Conservation (phyloP, 75 land plant species). For the Isoetes taiwanensis region DNA sequence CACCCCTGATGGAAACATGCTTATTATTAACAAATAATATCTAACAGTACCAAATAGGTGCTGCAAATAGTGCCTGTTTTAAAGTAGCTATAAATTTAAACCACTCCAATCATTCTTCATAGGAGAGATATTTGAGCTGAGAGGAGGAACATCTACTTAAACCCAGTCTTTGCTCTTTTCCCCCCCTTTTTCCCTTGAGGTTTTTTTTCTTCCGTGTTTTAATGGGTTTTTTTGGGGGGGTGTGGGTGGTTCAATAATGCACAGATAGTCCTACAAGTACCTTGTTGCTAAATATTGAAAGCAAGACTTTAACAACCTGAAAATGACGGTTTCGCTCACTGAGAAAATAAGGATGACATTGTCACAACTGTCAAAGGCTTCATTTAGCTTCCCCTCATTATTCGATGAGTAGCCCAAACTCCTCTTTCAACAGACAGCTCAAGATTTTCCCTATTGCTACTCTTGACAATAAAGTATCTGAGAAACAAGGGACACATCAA, state of each 20-base stretch:
- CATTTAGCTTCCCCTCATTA: conserved; percentile 93
- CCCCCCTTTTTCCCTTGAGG: no score
- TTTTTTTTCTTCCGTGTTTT: no score
- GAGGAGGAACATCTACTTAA: no score
- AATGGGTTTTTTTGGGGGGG: no score
- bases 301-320: conserved; percentile 38
- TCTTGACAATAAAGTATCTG: conserved; percentile 98
- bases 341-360: conserved; percentile 95
- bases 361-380: conserved; percentile 88
- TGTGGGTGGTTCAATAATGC: no score
- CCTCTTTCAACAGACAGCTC: conserved; percentile 94
- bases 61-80: not conserved
- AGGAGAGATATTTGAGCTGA: no score
- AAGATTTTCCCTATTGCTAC: conserved; percentile 91
- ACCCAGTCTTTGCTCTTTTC: no score
- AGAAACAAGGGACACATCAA: no score
- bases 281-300: not conserved
- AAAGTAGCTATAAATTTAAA: not conserved
- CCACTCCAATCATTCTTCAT: no score
- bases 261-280: no score
- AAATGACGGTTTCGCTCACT: conserved; percentile 88
- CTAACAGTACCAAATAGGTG: not conserved
- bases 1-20: no score
- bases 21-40: not conserved
- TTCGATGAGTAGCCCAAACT: conserved; percentile 99